Evolutionary conservation across 1,139 yeast genomes (phyloP).

Genomic region (Sugiyamaella grinbergsii): DNA sequence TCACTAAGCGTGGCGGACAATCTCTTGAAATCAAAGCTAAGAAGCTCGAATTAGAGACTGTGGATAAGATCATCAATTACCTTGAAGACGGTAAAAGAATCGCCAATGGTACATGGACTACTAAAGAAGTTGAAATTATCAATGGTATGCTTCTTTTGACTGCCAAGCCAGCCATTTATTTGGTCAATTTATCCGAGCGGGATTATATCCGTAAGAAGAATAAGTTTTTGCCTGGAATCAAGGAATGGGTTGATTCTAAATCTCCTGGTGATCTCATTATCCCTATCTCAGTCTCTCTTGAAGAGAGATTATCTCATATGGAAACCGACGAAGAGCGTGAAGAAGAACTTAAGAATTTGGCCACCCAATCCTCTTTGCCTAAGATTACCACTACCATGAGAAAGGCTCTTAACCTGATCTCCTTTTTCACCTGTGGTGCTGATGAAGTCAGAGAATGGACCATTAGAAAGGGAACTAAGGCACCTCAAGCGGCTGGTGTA

Average conservation of each 20-base stretch:
- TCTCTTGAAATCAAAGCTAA: conserved; percentile 91
- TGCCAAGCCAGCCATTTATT: conserved; percentile 94
- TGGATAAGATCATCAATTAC: conserved; percentile 69
- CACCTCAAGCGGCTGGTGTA: conserved; percentile 92
- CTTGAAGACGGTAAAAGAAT: conserved; percentile 87
- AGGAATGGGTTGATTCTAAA: conserved; percentile 93
- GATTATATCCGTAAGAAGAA: conserved; percentile 97
- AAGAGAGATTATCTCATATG: conserved; percentile 90
- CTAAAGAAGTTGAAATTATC: conserved; percentile 86
- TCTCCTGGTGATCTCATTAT: conserved; percentile 95
- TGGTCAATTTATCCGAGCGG: conserved; percentile 89
- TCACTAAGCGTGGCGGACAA: conserved; percentile 89
- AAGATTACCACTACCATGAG: conserved; percentile 75
- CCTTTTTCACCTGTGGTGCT: conserved; percentile 91
- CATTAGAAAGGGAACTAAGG: conserved; percentile 70
- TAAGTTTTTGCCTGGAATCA: conserved; percentile 85
- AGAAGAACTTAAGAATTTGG: conserved; percentile 83
- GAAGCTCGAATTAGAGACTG: conserved; percentile 87
- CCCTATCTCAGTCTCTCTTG: conserved; percentile 90
- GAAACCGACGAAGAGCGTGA: conserved; percentile 88
- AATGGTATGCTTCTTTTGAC: conserved; percentile 80
- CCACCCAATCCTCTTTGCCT: conserved; percentile 83
- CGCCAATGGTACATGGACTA: conserved; percentile 86
- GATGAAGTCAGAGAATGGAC: conserved; percentile 95
- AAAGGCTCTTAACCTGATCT: conserved; percentile 64